Percentiles rank a stretch among this genome's conserved stretches.
phyloP scores from a whole-genome alignment of 805 yeast genomes.

The Pichia ethanolica region DNA sequence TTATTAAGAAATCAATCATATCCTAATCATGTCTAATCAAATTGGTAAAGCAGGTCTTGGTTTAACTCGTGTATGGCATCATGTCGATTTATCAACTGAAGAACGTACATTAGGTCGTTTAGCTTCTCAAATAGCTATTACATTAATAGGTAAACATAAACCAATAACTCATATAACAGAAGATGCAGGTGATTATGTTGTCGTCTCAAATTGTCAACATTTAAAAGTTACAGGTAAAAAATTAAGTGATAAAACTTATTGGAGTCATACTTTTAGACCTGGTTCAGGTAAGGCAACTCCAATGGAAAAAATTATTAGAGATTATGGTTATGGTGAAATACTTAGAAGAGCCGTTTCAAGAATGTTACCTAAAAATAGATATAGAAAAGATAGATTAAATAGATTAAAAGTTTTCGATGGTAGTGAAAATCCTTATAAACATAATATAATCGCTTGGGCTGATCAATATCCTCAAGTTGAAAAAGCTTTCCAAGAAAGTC shows the following conservation, averaged over 20 bases:
- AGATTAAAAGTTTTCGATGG: constrained; percentile 87
- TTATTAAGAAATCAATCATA: not conserved
- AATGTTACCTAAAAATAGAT: constrained; percentile 90
- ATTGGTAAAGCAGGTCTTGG: constrained; percentile 35
- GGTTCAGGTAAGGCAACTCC: constrained; percentile 81
- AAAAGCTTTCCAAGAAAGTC: constrained; percentile 35
- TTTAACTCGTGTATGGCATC: constrained; percentile 89
- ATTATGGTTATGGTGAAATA: constrained; percentile 85
- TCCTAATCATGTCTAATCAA: constrained; percentile 36
- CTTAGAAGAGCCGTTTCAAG: constrained; percentile 84
- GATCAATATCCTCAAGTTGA: constrained; percentile 58
- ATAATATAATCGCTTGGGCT: constrained; percentile 78
- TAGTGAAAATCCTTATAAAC: constrained; percentile 76
- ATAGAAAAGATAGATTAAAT: constrained; percentile 69
- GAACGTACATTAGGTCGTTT: constrained; percentile 83
- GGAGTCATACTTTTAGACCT: constrained; percentile 85
- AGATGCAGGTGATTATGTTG: constrained; percentile 96
- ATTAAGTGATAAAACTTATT: constrained; percentile 69
- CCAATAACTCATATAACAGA: constrained; percentile 73
- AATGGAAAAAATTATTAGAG: constrained; percentile 65
- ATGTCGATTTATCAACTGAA: constrained; percentile 83
- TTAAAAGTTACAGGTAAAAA: constrained; percentile 83
- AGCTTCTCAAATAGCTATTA: constrained; percentile 81
- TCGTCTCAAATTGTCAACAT: constrained; percentile 84
- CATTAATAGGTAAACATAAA: constrained; percentile 95